These are phyloP conservation scores for Hamamelis virginiana DNA, from an alignment of 164 flowering plant species.

Conservation along the genomic window DNA sequence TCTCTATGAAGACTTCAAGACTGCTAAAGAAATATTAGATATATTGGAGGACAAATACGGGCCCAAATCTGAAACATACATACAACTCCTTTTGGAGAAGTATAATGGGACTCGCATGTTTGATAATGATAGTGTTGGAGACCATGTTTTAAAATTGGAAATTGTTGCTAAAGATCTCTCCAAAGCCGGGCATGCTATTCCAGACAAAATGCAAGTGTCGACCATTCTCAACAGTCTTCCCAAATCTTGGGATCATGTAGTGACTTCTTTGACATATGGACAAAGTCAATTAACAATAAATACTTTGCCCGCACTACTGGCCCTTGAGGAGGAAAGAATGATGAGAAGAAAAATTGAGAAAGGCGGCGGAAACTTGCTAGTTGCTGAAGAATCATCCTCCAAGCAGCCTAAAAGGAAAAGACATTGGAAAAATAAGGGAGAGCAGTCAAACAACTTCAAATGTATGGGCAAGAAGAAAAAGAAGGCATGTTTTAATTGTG, in stretches of 20 bases:
- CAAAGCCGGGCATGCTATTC: not conserved
- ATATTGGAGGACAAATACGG: not conserved
- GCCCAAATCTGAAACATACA: not conserved
- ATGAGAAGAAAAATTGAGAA: not conserved
- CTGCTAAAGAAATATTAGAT: not conserved
- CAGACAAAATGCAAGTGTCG: not conserved
- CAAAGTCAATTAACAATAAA: not conserved
- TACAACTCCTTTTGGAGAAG: not conserved
- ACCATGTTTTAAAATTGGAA: constrained; percentile 1
- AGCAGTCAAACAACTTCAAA: no score
- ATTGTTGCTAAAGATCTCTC: not conserved
- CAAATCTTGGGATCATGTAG: not conserved
- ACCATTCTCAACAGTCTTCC: not conserved
- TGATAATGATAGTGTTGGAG: not conserved
- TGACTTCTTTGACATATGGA: not conserved
- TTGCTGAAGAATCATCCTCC: not conserved
- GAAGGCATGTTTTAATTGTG: no score
- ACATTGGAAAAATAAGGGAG: no score
- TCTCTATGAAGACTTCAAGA: not conserved
- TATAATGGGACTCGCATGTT: not conserved
- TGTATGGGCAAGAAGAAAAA: no score
- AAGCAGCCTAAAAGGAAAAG: not conserved
- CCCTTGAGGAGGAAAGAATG: not conserved
- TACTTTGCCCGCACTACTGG: not conserved
- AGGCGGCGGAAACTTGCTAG: not conserved